A percentile compares a stretch with the other conserved stretches of the same genome.
These are phyloP conservation scores for Kwoniella heveanensis DNA, from an alignment of 768 basidiomycete genomes.

Conservation along the genomic window DNA sequence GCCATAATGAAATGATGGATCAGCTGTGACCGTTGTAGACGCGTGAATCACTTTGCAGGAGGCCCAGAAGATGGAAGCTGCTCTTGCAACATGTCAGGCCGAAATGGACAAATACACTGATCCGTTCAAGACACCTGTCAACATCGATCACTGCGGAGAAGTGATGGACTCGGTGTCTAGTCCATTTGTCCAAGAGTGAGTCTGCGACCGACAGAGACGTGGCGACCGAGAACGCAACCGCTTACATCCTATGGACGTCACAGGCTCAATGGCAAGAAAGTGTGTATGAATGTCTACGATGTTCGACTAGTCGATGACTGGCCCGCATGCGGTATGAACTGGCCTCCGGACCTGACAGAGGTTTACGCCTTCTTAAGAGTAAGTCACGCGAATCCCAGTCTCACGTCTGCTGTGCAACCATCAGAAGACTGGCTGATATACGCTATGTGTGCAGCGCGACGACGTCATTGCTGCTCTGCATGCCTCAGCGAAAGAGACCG, in stretches of 20 bases:
- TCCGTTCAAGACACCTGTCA: slow-evolving; percentile 57
- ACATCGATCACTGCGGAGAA: slow-evolving; percentile 64
- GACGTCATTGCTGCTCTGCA: slow-evolving; percentile 85
- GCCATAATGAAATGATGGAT: neutral
- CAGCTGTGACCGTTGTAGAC: neutral
- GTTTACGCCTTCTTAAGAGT: slow-evolving; percentile 80
- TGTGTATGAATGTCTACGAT: slow-evolving; percentile 94
- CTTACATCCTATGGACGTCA: neutral
- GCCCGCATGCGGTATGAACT: slow-evolving; percentile 96
- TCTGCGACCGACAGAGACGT: slow-evolving; percentile 5
- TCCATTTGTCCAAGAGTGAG: slow-evolving; percentile 57
- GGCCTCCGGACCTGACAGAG: slow-evolving; percentile 82
- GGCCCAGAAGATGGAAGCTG: slow-evolving; percentile 65
- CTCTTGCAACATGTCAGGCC: slow-evolving; percentile 66
- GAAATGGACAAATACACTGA: slow-evolving; percentile 54
- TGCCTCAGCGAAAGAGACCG: slow-evolving; percentile 71
- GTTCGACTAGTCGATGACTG: slow-evolving; percentile 79
- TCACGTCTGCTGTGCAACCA: neutral
- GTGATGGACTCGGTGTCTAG: slow-evolving; percentile 60
- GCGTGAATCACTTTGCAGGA: slow-evolving; percentile 57
- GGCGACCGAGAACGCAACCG: neutral
- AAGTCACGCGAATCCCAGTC: slow-evolving; percentile 50
- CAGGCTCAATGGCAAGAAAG: slow-evolving; percentile 69
- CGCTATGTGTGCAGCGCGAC: slow-evolving; percentile 61
- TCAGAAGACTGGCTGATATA: neutral